Evolutionary conservation across 2,329 filamentous ascomycete genomes (phyloP), one percentile per base, ranked within the genome.

Genomic region (Gliomastix tumulicola): DNA sequence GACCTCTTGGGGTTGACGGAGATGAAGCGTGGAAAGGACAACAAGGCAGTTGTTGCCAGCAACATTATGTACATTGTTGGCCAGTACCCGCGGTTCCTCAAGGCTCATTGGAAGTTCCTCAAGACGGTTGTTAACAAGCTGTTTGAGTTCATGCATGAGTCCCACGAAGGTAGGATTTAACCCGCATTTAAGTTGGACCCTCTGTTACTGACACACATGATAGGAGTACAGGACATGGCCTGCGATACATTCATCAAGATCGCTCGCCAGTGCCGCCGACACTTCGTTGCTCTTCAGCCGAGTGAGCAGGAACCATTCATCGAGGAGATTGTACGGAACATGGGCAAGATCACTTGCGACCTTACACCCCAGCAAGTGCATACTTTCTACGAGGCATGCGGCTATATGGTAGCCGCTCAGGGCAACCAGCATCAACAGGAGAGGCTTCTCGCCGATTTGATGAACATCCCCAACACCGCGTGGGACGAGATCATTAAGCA

Each of bases 11-110:
- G 92, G 2, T 71, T 98, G 38, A 98, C 92, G 0, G 92, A 98
- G 62, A 96, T 96, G 89, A 98, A 98, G 70, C 86, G 94, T 37
- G 92, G 92, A 44, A 98, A 98, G 55, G 92, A 98, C 68, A 98
- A 98, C 75, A 98, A 98, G 61, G 92, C 92, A 11, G 92, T 98
- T 9, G 92, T 98, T 28, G 92, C 92, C 44, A 95, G 88, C 66
- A 98, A 98, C 66, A 98, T 98, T 55, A 98, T 98, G 92, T 98
- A 98, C 60, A 98, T 98, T 65, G 92, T 98, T 43, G 92, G 92
- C 41, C 92, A 98, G 57, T 98, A 98, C 56, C 92, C 92, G 25
- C 86, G 92, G 16, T 98, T 98, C 68, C 69, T 98, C 51, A 98
- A 98, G 69, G 92, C 92, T 2, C 92, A 98, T 62, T 98, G 92